Conservation (phyloP, 257 asterid species). For the Petunia axillaris region DNA sequence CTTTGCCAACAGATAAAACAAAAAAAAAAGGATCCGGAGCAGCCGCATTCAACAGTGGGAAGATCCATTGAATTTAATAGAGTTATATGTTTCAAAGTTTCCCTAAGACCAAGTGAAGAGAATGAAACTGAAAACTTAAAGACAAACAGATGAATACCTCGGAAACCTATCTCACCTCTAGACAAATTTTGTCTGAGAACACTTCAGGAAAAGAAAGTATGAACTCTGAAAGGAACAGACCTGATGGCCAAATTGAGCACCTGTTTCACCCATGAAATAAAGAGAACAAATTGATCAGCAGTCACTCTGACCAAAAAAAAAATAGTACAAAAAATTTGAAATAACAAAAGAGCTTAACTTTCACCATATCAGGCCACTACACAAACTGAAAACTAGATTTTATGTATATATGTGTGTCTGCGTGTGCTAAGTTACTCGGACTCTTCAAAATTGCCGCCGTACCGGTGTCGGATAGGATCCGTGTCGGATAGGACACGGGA, state of each 20-base stretch:
- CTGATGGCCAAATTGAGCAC: constrained; percentile 96
- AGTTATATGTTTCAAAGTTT: neutral
- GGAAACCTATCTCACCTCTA: constrained; percentile 71
- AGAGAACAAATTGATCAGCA: neutral
- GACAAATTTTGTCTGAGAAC: constrained; percentile 73
- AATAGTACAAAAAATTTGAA: neutral
- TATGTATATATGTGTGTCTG: too few relatives aligned
- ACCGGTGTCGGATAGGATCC: too few relatives aligned
- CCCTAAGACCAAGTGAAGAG: neutral
- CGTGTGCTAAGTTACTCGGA: too few relatives aligned
- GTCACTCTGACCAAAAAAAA: neutral
- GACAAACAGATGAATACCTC: neutral
- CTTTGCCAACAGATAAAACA: neutral
- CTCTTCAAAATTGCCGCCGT: too few relatives aligned
- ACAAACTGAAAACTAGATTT: neutral
- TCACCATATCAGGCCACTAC: constrained; percentile 11
- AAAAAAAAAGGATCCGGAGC: neutral
- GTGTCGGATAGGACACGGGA: too few relatives aligned
- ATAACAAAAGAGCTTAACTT: neutral
- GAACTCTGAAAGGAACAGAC: constrained; percentile 92
- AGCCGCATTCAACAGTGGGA: neutral
- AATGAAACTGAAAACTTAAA: neutral
- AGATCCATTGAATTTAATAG: constrained; percentile 15
- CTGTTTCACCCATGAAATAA: constrained; percentile 43
- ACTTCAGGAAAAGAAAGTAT: constrained; percentile 84